A percentile compares a stretch with the other conserved stretches of the same genome.
These are phyloP conservation scores for Phaseolus coccineus DNA, from an alignment of 331 rosid genomes.

Conservation along the genomic window DNA sequence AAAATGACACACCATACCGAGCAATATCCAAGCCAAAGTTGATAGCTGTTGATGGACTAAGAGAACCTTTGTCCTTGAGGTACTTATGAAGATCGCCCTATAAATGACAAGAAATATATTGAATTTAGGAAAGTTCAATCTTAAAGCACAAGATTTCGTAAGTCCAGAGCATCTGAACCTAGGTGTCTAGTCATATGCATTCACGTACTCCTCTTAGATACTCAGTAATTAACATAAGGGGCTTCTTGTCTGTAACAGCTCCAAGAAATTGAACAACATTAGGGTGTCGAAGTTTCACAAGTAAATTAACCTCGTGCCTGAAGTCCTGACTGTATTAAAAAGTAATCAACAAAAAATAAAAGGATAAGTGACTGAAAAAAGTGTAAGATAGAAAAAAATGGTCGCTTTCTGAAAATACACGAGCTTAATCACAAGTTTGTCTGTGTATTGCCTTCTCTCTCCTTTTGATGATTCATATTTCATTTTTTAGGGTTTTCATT, in stretches of 20 bases:
- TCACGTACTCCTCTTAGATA: constrained; percentile 86
- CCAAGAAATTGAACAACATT: constrained; percentile 96
- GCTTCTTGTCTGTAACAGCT: constrained; percentile 91
- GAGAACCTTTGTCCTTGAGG: constrained; percentile 90
- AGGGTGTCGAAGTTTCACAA: constrained; percentile 97
- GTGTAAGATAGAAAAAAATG: neutral
- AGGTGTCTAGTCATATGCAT: constrained; percentile 38
- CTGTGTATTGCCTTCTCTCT: neutral
- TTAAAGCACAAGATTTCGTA: constrained; percentile 25
- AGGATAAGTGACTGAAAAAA: constrained; percentile 37
- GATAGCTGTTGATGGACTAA: constrained; percentile 73
- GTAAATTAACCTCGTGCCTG: constrained; percentile 89
- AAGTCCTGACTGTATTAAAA: constrained; percentile 80
- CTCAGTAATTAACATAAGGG: constrained; percentile 90
- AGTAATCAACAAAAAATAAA: constrained; percentile 13
- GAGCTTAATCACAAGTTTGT: constrained; percentile 23
- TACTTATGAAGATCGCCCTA: constrained; percentile 95
- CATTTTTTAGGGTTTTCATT: neutral
- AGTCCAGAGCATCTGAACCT: constrained; percentile 29
- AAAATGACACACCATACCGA: constrained; percentile 53
- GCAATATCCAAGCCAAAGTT: constrained; percentile 90
- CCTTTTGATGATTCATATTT: constrained; percentile 30
- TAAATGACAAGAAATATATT: constrained; percentile 32
- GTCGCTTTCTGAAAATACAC: constrained; percentile 8
- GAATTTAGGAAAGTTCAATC: constrained; percentile 38